A percentile compares a stretch with the other conserved stretches of the same genome.
These are phyloP conservation scores for Ceratocystis ficicola DNA, from an alignment of 2,329 filamentous ascomycete species.

Conservation along the genomic window DNA sequence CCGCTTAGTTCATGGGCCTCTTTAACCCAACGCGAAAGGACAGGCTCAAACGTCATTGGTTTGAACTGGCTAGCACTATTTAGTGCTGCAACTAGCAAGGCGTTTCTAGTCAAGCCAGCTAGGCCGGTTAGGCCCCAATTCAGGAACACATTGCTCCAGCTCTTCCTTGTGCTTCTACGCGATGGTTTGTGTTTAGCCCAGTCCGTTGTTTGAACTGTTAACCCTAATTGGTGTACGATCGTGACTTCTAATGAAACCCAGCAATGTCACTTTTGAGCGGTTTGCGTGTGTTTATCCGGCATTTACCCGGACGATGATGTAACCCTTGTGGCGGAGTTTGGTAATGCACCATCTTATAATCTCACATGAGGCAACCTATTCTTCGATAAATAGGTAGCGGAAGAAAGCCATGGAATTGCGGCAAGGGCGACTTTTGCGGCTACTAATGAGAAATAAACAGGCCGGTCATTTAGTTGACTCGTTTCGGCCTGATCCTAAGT, in stretches of 20 bases:
- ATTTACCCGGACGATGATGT: background rate
- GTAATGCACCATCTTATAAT: background rate
- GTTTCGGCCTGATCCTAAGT: background rate
- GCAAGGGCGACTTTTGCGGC: background rate
- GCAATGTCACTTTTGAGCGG: background rate
- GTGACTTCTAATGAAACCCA: background rate
- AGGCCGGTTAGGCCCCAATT: too few species aligned
- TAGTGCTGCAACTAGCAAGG: background rate
- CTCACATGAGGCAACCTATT: conserved; percentile 3
- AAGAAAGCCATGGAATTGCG: background rate
- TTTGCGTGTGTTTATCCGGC: background rate
- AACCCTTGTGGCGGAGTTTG: background rate
- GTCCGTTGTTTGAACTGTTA: background rate
- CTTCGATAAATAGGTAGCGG: background rate
- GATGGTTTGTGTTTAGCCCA: background rate
- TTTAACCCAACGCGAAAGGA: background rate
- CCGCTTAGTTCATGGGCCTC: background rate
- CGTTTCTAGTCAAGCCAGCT: background rate
- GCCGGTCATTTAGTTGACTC: background rate
- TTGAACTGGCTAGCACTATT: background rate
- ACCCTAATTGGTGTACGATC: background rate
- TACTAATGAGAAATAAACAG: background rate
- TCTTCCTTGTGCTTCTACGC: background rate
- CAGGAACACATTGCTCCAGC: background rate
- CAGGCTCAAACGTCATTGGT: background rate